These are phyloP conservation scores for Diplodia mutila DNA, from an alignment of 2,329 filamentous ascomycete genomes.

Conservation along the genomic window DNA sequence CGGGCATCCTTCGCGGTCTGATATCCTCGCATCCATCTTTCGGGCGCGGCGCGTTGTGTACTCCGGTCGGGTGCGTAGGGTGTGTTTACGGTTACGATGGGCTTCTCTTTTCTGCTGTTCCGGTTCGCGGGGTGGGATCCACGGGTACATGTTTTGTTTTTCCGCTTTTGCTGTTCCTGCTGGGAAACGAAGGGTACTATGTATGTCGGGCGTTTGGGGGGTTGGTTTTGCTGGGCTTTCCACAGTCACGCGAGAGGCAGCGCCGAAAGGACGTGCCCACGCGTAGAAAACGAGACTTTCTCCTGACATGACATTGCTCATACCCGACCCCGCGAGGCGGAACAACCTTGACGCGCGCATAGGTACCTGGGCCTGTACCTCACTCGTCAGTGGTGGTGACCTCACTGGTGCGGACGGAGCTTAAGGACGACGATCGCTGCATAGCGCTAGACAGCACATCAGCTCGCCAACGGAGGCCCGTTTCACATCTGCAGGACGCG, in stretches of 20 bases:
- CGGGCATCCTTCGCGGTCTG: slow-evolving; percentile 2
- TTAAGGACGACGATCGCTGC: background rate
- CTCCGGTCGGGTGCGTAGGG: slow-evolving; percentile 7
- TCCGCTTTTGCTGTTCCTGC: background rate
- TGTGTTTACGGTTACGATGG: slow-evolving; percentile 18
- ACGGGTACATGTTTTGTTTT: slow-evolving; percentile 10
- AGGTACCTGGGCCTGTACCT: too few species aligned
- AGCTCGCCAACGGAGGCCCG: slow-evolving; percentile 3
- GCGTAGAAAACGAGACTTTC: slow-evolving; percentile 19
- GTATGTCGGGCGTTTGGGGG: slow-evolving; percentile 19
- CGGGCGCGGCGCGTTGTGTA: slow-evolving; percentile 20
- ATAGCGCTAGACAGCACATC: slow-evolving; percentile 22
- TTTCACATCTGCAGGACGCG: slow-evolving; percentile 17
- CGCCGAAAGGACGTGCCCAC: background rate
- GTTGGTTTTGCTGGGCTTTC: background rate
- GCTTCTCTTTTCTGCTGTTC: slow-evolving; percentile 1
- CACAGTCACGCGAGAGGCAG: background rate
- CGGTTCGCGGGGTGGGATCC: background rate
- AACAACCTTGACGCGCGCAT: too few species aligned
- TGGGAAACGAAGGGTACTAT: slow-evolving; percentile 3
- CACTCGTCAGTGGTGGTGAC: background rate
- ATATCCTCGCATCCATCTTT: slow-evolving; percentile 18
- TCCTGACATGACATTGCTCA: background rate
- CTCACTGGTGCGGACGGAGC: background rate
- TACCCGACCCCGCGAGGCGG: too few species aligned